Base-by-base conservation (phyloP, 2,329 filamentous ascomycete genomes). In the Botryotinia convoluta region DNA sequence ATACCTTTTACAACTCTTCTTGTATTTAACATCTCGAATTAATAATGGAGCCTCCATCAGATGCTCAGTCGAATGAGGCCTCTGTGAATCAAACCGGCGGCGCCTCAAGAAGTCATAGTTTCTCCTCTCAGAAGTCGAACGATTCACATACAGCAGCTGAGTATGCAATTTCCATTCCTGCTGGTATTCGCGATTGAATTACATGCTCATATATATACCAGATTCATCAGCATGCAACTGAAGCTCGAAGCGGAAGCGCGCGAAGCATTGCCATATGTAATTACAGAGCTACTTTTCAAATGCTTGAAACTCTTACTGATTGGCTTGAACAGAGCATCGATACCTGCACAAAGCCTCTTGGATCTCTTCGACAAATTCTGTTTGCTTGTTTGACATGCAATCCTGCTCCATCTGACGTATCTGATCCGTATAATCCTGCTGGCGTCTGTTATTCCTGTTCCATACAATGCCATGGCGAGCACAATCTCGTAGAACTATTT, bases 401-500 rank as follows among this genome's bases (percentile, higher is more conserved):
- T 75, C 94, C 96, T 14, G 89, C 93, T 14, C 92, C 94, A 1
- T 79, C 86, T 4, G 87, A 88, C 62, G 80, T 87, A 1, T 85
- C 87, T 61, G 90, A 91, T 68, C 84, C 90, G 0, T 93, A 92
- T 81, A 88, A 85, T 12, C 86, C 92, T 10, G 96, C 95, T 4
- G 96, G 93, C 39, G 89, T 99, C 73, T 99, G 96, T 86, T 99
- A 99, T 80, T 93, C 95, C 35, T 99, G 96, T 84, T 98, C 95
- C 10, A 94, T 99, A 74, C 93, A 95, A 78, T 99, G 96, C 81
- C 96, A 99, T 80, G 95, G 96, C 77, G 95, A 98, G 80, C 96
- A 99, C 81, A 92, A 88, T 1, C 89, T 99, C 39, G 96, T 98
- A 68, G 96, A 99, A 83, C 92, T 99, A 32, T 99, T 99, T 84